These are phyloP conservation scores for Ceratorhiza oryzae-sativae DNA, from an alignment of 1,284 basidiomycete genomes.

Conservation along the genomic window DNA sequence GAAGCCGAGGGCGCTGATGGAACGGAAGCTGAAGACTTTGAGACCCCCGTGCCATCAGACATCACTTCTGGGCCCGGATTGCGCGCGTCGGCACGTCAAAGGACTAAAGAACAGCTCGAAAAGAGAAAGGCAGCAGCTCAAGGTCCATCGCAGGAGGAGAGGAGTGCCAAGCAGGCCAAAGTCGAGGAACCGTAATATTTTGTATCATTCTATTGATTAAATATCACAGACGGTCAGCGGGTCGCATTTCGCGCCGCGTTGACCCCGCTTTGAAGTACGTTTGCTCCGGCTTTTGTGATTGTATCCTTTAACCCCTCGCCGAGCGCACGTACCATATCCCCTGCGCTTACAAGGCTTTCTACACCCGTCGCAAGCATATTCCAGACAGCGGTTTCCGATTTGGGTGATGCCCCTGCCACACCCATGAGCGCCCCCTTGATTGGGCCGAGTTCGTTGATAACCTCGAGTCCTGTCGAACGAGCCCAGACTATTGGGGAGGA, in stretches of 20 bases:
- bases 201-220: not conserved
- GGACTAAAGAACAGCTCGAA: slow-evolving; percentile 32
- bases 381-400: slow-evolving; percentile 46
- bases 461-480: slow-evolving; percentile 85
- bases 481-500: slow-evolving; percentile 80
- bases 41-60: slow-evolving; percentile 14
- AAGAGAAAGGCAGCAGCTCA: slow-evolving; percentile 31
- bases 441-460: slow-evolving; percentile 85
- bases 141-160: not conserved
- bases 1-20: slow-evolving; percentile 57
- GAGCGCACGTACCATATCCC: slow-evolving; percentile 42
- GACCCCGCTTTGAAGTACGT: slow-evolving; percentile 9
- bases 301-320: slow-evolving; percentile 28
- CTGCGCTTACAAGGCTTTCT: slow-evolving; percentile 49
- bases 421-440: slow-evolving; percentile 86
- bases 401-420: slow-evolving; percentile 63
- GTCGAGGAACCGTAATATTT: slow-evolving; percentile 6
- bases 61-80: slow-evolving; percentile 32
- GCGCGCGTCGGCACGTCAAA: slow-evolving; percentile 32
- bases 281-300: slow-evolving; percentile 19
- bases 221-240: slow-evolving; percentile 13
- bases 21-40: slow-evolving; percentile 42
- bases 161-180: slow-evolving; percentile 21
- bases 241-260: slow-evolving; percentile 10
- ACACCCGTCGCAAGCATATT: slow-evolving; percentile 52